These are phyloP conservation scores for Serendipita vermifera DNA, from an alignment of 768 basidiomycete genomes.

Conservation along the genomic window DNA sequence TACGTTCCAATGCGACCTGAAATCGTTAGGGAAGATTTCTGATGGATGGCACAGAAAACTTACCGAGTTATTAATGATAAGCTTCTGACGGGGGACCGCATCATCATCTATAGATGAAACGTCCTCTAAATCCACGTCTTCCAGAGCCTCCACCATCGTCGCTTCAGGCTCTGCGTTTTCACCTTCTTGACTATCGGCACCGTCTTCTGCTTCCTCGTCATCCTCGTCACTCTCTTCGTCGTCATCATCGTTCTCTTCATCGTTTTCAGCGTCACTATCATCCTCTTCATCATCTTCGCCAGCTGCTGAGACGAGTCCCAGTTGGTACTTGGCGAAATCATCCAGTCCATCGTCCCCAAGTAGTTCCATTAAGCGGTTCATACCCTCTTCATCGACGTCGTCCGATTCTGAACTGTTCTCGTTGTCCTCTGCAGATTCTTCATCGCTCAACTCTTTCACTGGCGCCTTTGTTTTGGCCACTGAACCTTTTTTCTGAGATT, in stretches of 20 bases:
- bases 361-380: slow-evolving; percentile 41
- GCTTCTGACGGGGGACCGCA: slow-evolving; percentile 64
- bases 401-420: slow-evolving; percentile 20
- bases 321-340: slow-evolving; percentile 47
- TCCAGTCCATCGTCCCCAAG: slow-evolving; percentile 54
- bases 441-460: slow-evolving; percentile 15
- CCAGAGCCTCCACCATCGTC: slow-evolving; percentile 31
- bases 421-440: slow-evolving; percentile 16
- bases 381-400: slow-evolving; percentile 44
- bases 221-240: slow-evolving; percentile 11
- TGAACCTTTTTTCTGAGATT: too few relatives aligned
- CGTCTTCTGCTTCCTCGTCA: slow-evolving; percentile 12
- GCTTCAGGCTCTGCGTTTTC: slow-evolving; percentile 21
- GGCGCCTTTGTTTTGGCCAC: too few relatives aligned
- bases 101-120: slow-evolving; percentile 57
- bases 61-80: slow-evolving; percentile 72
- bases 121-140: slow-evolving; percentile 44
- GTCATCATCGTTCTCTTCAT: slow-evolving; percentile 12
- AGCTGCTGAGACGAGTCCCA: slow-evolving; percentile 32
- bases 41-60: slow-evolving; percentile 19
- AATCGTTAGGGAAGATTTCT: neutral
- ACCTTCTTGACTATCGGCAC: slow-evolving; percentile 22
- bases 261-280: slow-evolving; percentile 15
- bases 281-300: slow-evolving; percentile 18
- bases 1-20: slow-evolving; percentile 67